phyloP scores from a whole-genome alignment of 73 alveolate species.

The Uronychia binucleata region DNA sequence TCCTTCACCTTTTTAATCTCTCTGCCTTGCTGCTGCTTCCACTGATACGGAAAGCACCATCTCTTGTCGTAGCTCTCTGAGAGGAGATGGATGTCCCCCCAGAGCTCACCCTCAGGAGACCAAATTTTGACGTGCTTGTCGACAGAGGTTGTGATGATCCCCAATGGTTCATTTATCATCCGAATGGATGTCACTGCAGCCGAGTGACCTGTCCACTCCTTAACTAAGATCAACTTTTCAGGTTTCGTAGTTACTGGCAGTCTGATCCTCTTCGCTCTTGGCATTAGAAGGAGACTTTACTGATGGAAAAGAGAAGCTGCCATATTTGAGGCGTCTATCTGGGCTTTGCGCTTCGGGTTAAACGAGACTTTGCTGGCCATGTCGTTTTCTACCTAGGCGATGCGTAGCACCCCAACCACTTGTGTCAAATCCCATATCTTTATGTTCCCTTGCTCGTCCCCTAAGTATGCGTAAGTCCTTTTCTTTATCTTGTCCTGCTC shows the following conservation, averaged over 20 bases:
- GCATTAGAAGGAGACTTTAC: neutral
- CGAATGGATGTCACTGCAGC: slow-evolving; percentile 38
- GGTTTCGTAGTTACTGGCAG: neutral
- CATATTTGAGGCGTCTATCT: slow-evolving; percentile 20
- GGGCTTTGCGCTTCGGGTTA: slow-evolving; percentile 57
- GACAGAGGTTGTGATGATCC: slow-evolving; percentile 60
- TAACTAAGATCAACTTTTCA: slow-evolving; percentile 48
- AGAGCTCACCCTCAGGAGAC: slow-evolving; percentile 64
- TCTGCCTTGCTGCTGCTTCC: slow-evolving; percentile 70
- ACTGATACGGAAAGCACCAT: slow-evolving; percentile 87
- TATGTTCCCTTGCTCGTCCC: slow-evolving; percentile 56
- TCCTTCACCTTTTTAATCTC: slow-evolving; percentile 76
- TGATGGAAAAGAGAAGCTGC: slow-evolving; percentile 9
- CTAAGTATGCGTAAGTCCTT: neutral
- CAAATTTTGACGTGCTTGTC: slow-evolving; percentile 72
- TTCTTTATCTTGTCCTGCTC: neutral
- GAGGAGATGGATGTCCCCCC: slow-evolving; percentile 68
- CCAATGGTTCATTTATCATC: slow-evolving; percentile 65
- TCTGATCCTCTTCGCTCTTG: neutral
- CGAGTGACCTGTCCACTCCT: slow-evolving; percentile 74
- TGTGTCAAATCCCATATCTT: slow-evolving; percentile 33
- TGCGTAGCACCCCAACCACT: neutral
- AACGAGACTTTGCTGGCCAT: slow-evolving; percentile 33
- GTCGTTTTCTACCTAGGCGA: slow-evolving; percentile 8
- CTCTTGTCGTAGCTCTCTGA: slow-evolving; percentile 59